A percentile compares a stretch with the other conserved stretches of the same genome.
phyloP scores from a whole-genome alignment of 192 early-diverging fungal genomes.

The Phlyctochytrium arcticum region DNA sequence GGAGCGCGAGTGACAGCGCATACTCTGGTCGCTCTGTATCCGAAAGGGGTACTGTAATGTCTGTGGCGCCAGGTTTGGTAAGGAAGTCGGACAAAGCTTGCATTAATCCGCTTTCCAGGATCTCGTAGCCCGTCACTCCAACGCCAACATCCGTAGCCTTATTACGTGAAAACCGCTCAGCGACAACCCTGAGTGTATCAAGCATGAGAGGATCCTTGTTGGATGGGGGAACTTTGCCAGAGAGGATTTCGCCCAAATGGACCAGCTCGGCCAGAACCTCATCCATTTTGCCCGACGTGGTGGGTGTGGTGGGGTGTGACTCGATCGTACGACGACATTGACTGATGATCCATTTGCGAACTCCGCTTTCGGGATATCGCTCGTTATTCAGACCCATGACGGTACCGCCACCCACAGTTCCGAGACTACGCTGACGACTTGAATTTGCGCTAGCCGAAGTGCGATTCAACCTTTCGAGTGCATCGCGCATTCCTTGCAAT shows the following conservation, averaged over 20 bases:
- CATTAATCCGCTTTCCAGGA: constrained; percentile 72
- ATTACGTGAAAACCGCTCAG: constrained; percentile 29
- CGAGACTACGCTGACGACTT: background rate
- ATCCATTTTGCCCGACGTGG: background rate
- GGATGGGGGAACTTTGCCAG: background rate
- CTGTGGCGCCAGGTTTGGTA: constrained; percentile 16
- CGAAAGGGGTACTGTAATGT: constrained; percentile 1
- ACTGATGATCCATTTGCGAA: constrained; percentile 25
- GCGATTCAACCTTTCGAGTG: constrained; percentile 28
- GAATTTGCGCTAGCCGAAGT: background rate
- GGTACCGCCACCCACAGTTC: background rate
- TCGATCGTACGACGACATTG: background rate
- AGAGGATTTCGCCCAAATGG: background rate
- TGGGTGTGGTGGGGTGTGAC: background rate
- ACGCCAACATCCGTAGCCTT: background rate
- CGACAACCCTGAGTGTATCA: constrained; percentile 12
- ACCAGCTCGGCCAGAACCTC: background rate
- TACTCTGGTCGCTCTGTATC: constrained; percentile 1
- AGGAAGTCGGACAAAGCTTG: constrained; percentile 54
- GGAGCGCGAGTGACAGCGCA: constrained; percentile 5
- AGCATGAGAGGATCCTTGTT: constrained; percentile 5
- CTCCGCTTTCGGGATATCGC: constrained; percentile 18
- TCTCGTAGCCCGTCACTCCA: constrained; percentile 73
- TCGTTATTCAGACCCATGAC: constrained; percentile 30
- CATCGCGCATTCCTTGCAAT: constrained; percentile 18